Evolutionary conservation across 2,329 filamentous ascomycete species (phyloP), one percentile per base, ranked within the genome.

Genomic region (Aspergillus sp.): DNA sequence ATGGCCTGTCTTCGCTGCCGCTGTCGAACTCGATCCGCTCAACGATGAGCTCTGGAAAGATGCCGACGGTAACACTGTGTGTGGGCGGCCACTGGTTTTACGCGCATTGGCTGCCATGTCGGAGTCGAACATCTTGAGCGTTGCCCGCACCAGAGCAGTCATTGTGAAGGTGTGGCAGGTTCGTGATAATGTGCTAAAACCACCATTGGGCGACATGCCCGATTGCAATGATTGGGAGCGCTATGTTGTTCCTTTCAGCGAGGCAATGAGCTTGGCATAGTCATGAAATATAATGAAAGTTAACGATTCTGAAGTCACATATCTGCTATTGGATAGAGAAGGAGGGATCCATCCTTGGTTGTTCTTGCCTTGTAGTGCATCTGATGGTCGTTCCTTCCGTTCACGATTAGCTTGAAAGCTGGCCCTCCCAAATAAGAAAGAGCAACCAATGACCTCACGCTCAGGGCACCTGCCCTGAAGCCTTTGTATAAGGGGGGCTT

Each of bases 161-260:
- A 79, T 81, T 51, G 70, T 75, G 9, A 79, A 77, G 44, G 72
- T 81, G 11, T 81, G 80, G 80, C 74, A 76, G 55, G 73, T 73
- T 43, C 71, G 79, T 20, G 78, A 81, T 50, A 59, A 68, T 43
- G 58, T 74, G 43, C 54, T 71, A 7, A 71, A 68, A 30, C 58
- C 56, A 8, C 50, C 57, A 6, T 22, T 61, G 9, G 44, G 55
- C 13, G 50, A 54, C 20, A 26, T 41, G 49, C 60, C 58, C 18
- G 61, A 59, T 3, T 64, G 67, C 18, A 78, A 78, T 52, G 76
- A 78, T 53, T 78, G 76, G 76, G 75, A 75, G 54, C 68, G 66
- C 52, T 74, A 76, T 61, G 74, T 78, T 20, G 75, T 72, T 24
- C 76, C 76, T 15, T 64, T 77, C 32, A 77, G 76, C 45, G 68